Conservation (phyloP, 306 rosid genomes). For the Carpinus fangiana region DNA sequence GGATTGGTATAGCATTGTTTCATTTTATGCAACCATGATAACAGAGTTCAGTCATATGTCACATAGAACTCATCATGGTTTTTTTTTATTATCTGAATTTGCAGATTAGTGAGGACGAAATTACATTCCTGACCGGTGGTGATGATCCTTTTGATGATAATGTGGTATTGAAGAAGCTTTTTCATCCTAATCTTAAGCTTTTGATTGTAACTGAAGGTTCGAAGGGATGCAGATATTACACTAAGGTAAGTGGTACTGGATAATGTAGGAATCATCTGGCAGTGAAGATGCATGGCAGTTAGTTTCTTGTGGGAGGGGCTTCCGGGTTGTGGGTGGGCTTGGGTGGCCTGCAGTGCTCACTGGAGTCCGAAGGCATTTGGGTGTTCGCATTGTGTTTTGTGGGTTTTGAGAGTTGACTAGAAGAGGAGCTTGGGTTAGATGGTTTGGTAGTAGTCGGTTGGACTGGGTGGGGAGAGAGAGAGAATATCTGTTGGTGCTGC, state of each 20-base stretch:
- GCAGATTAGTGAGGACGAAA: constrained; percentile 84
- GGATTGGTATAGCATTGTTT: neutral
- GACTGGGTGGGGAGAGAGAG: constrained; percentile 26
- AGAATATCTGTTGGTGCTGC: constrained; percentile 28
- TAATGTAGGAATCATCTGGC: constrained; percentile 9
- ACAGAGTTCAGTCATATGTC: neutral
- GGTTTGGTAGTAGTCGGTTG: neutral
- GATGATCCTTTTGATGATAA: constrained; percentile 72
- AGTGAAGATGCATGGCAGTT: constrained; percentile 3
- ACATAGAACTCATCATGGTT: constrained; percentile 10
- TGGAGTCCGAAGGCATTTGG: constrained; percentile 64
- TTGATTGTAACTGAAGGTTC: constrained; percentile 77
- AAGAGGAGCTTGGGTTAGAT: neutral
- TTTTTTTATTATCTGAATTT: constrained; percentile 20
- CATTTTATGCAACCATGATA: neutral
- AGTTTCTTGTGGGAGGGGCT: constrained; percentile 8
- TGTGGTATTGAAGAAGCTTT: constrained; percentile 68
- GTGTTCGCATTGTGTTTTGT: neutral
- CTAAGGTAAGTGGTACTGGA: constrained; percentile 47
- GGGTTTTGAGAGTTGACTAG: neutral
- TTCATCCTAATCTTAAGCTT: constrained; percentile 70
- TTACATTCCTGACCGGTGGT: constrained; percentile 67
- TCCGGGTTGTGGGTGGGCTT: constrained; percentile 34
- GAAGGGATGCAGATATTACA: constrained; percentile 76
- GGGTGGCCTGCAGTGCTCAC: constrained; percentile 46